Conservation (phyloP, 2,329 filamentous ascomycete species). For the Sporothrix brunneoviolacea region DNA sequence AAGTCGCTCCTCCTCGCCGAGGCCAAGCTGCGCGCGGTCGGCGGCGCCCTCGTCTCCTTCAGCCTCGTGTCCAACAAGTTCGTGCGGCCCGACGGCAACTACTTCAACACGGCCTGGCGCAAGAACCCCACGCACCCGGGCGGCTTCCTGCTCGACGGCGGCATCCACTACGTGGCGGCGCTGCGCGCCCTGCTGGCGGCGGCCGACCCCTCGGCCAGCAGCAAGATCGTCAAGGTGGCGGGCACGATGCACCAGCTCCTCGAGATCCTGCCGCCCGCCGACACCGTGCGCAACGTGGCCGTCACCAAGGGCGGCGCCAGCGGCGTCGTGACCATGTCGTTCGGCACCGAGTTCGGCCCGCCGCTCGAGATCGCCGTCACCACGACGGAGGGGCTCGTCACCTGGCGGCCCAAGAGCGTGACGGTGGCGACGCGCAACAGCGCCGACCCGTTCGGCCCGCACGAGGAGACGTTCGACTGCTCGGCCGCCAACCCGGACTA, state of each 20-base stretch:
- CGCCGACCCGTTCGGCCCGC: neutral
- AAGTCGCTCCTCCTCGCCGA: slow-evolving; percentile 20
- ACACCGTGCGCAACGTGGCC: slow-evolving; percentile 55
- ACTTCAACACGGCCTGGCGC: slow-evolving; percentile 50
- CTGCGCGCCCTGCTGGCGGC: slow-evolving; percentile 51
- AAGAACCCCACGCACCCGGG: slow-evolving; percentile 65
- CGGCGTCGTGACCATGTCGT: slow-evolving; percentile 24
- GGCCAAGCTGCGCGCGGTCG: slow-evolving; percentile 20
- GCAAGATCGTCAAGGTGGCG: slow-evolving; percentile 40
- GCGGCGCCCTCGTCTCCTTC: slow-evolving; percentile 27
- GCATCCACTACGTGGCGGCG: slow-evolving; percentile 64
- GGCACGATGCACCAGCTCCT: slow-evolving; percentile 51
- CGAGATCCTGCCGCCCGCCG: slow-evolving; percentile 55
- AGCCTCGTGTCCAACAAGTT: slow-evolving; percentile 37
- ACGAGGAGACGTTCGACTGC: slow-evolving; percentile 14
- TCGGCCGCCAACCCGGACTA: slow-evolving; percentile 16
- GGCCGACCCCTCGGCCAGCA: slow-evolving; percentile 24
- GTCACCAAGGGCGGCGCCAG: slow-evolving; percentile 21
- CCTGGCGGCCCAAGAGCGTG: slow-evolving; percentile 21
- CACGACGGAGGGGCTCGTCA: slow-evolving; percentile 25
- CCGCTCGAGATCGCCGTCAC: slow-evolving; percentile 22
- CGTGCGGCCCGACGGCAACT: slow-evolving; percentile 39
- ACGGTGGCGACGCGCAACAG: slow-evolving; percentile 15
- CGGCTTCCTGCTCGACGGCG: slow-evolving; percentile 69
- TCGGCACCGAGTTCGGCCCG: slow-evolving; percentile 27